Conservation (phyloP, 768 basidiomycete genomes). For the Infundibulicybe gibba region DNA sequence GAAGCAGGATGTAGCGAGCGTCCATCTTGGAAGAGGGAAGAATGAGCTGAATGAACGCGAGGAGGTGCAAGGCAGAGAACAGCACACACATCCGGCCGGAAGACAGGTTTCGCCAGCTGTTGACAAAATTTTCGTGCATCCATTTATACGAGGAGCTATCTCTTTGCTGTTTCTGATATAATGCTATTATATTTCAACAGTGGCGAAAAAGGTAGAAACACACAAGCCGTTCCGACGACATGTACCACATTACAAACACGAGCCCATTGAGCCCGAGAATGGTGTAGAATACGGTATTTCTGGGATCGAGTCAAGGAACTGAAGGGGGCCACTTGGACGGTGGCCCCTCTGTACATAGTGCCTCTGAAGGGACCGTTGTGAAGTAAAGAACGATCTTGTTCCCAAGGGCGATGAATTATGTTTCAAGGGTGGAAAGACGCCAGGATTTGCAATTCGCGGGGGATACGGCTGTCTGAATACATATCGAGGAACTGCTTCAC, state of each 20-base stretch:
- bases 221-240: constrained; percentile 34
- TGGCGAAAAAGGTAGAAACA: constrained; percentile 6
- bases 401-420: too few species aligned
- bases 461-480: too few species aligned
- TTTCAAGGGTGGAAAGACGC: too few species aligned
- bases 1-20: constrained; percentile 65
- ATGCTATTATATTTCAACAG: constrained; percentile 1
- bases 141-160: constrained; percentile 34
- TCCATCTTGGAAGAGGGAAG: constrained; percentile 54
- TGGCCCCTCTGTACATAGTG: not conserved
- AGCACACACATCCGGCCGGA: constrained; percentile 61
- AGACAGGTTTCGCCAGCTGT: constrained; percentile 55
- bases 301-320: constrained; percentile 52
- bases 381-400: too few species aligned
- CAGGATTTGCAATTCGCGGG: too few species aligned
- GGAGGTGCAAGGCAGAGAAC: not conserved
- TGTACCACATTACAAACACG: constrained; percentile 60
- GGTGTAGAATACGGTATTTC: constrained; percentile 51
- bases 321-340: constrained; percentile 14
- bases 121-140: constrained; percentile 64
- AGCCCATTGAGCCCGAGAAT: constrained; percentile 62
- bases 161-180: constrained; percentile 31
- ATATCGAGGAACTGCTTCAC: too few species aligned
- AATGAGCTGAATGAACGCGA: not conserved
- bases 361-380: too few species aligned